Percentiles rank a stretch among this genome's conserved stretches.
Conservation (phyloP, 2,329 filamentous ascomycete species). For the Thielaviopsis musarum region DNA sequence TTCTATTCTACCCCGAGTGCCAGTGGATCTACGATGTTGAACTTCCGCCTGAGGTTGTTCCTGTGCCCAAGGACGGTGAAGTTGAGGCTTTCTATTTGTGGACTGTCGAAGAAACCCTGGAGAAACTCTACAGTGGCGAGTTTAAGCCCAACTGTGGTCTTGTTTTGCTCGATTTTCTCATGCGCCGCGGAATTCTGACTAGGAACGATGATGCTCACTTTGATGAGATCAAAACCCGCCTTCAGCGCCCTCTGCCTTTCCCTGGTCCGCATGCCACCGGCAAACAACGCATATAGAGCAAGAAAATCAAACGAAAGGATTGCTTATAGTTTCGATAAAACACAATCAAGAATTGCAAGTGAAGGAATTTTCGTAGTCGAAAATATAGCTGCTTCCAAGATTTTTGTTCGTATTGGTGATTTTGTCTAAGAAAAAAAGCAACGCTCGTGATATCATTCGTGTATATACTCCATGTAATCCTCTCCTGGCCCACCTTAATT, state of each 20-base stretch:
- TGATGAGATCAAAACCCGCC: constrained; percentile 53
- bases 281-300: constrained; percentile 9
- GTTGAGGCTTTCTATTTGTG: constrained; percentile 71
- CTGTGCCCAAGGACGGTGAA: constrained; percentile 71
- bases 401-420: neutral
- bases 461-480: neutral
- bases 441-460: constrained; percentile 8
- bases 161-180: constrained; percentile 75
- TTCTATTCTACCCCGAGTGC: constrained; percentile 74
- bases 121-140: constrained; percentile 49
- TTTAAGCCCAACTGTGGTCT: constrained; percentile 91
- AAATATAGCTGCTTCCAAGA: neutral
- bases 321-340: neutral
- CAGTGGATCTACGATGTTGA: constrained; percentile 87
- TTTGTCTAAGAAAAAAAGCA: constrained; percentile 10
- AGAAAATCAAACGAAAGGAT: neutral
- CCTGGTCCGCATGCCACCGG: constrained; percentile 39
- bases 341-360: neutral
- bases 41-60: constrained; percentile 49
- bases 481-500: constrained; percentile 30
- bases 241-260: constrained; percentile 70
- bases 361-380: neutral
- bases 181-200: constrained; percentile 68
- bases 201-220: constrained; percentile 63
- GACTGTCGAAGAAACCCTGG: constrained; percentile 58